Conservation (phyloP, 2,329 filamentous ascomycete species). For the Uncinocarpus reesii region DNA sequence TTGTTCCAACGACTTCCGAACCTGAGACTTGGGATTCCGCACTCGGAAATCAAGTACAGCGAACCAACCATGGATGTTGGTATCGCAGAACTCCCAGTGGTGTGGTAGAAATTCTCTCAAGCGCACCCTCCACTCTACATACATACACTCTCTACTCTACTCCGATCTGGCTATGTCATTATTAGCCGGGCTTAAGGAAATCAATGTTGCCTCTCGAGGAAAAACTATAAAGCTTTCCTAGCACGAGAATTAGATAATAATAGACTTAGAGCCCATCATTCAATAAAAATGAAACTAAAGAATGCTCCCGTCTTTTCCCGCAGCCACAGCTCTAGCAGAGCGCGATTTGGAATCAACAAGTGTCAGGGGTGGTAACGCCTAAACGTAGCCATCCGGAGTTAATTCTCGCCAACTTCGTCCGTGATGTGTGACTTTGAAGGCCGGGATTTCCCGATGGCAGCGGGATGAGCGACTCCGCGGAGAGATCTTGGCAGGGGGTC, state of each 20-base stretch:
- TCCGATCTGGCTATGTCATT: neutral
- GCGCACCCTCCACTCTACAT: neutral
- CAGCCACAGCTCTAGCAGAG: neutral
- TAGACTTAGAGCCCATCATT: no score
- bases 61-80: constrained; percentile 35
- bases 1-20: constrained; percentile 34
- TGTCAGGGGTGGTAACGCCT: no score
- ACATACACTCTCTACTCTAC: neutral
- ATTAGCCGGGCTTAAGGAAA: no score
- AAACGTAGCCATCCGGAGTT: no score
- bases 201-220: no score
- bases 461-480: neutral
- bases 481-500: neutral
- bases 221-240: no score
- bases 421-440: neutral
- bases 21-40: constrained; percentile 32
- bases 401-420: no score
- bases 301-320: neutral
- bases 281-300: neutral
- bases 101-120: constrained; percentile 6
- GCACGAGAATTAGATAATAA: no score
- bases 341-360: no score
- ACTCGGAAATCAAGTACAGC: constrained; percentile 34
- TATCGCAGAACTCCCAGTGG: constrained; percentile 33
- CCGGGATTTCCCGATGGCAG: neutral